Evolutionary conservation across 2,329 filamentous ascomycete genomes (phyloP), one percentile per base, ranked within the genome.

Genomic region (Fusarium neocosmosporiellum): DNA sequence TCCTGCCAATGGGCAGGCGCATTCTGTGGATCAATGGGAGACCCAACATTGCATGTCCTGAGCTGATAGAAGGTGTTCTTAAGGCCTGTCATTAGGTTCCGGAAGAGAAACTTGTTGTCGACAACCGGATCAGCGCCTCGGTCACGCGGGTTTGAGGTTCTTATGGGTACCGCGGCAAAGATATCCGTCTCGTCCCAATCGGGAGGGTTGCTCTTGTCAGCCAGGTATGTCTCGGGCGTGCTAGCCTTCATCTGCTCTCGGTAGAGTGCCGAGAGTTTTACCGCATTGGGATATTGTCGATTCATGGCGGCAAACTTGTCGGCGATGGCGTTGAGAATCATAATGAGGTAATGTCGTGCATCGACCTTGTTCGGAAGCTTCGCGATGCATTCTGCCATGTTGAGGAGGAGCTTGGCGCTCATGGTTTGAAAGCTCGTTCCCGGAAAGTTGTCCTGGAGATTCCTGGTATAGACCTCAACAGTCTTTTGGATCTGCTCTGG

Each of bases 221-320:
- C 94, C 62, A 98, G 89, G 76, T 95, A 97, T 54, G 93, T 93
- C 74, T 98, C 96, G 1, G 89, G 85, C 0, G 86, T 80, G 34
- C 83, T 83, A 11, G 88, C 87, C 3, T 90, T 88, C 71, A 93
- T 90, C 66, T 94, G 92, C 72, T 93, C 89, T 16, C 88, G 89
- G 78, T 93, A 94, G 55, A 91, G 88, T 78, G 92, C 93, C 14
- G 95, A 98, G 7, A 98, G 88, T 83, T 98, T 99, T 53, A 98
- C 93, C 18, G 96, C 95, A 81, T 99, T 99, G 39, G 92, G 89
- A 80, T 97, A 98, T 81, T 98, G 95, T 65, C 94, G 89, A 79
- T 99, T 99, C 96, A 99, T 99, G 3, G 95, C 92, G 2, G 95
- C 95, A 80, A 99, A 98, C 80, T 99, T 99, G 80, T 99, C 96